Conservation (phyloP, 164 flowering plant genomes). For the Cinnamomum chago region DNA sequence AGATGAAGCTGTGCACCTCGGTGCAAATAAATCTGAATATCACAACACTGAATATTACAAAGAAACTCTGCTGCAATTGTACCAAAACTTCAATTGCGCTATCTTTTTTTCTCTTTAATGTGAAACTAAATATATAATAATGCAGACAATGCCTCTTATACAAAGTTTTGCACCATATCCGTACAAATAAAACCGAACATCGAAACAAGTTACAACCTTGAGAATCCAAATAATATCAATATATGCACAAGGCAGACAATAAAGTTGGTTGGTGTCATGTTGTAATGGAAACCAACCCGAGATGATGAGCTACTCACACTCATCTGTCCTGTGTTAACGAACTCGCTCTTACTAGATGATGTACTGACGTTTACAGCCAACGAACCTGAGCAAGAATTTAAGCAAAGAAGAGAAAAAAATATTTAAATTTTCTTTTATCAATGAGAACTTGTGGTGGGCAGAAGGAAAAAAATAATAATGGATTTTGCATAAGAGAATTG, state of each 20-base stretch:
- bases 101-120: too few relatives aligned
- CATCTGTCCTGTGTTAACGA: constrained; percentile 45
- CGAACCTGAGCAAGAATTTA: constrained; percentile 38
- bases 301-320: constrained; percentile 31
- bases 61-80: neutral
- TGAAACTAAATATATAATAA: too few relatives aligned
- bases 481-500: neutral
- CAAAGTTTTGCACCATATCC: neutral
- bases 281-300: constrained; percentile 15
- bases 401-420: neutral
- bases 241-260: neutral
- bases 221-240: neutral
- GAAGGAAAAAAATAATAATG: neutral
- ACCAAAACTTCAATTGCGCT: neutral
- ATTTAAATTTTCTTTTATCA: neutral
- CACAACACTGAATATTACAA: too few relatives aligned
- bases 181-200: constrained; percentile 6
- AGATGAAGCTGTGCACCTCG: too few relatives aligned
- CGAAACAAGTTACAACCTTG: neutral
- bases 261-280: neutral
- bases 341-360: constrained; percentile 36
- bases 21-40: too few relatives aligned
- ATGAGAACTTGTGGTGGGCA: too few relatives aligned
- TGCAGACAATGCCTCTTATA: neutral
- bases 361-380: constrained; percentile 57